A percentile compares a stretch with the other conserved stretches of the same genome.
These are phyloP conservation scores for Pyronema domesticum DNA, from an alignment of 495 filamentous ascomycete species.

Conservation along the genomic window DNA sequence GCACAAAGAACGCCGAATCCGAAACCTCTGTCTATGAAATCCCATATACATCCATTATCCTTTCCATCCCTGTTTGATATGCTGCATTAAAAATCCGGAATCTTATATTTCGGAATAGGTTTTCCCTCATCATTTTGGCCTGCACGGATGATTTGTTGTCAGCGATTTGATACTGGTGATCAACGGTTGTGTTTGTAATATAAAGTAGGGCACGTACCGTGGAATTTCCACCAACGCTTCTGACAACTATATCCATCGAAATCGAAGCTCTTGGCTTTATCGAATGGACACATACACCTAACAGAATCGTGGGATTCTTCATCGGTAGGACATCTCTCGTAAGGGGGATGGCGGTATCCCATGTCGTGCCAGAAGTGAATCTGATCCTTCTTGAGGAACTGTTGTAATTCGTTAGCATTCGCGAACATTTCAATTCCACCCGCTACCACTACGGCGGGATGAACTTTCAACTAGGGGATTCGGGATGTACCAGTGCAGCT, in stretches of 20 bases:
- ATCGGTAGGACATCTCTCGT: conserved; percentile 21
- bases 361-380: conserved; percentile 38
- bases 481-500: conserved; percentile 24
- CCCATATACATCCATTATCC: neutral
- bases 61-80: neutral
- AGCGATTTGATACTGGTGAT: neutral
- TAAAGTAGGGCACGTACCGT: conserved; percentile 9
- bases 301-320: conserved; percentile 16
- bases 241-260: conserved; percentile 17
- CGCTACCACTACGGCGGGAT: no score
- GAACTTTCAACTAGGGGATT: neutral
- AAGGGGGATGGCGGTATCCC: conserved; percentile 35
- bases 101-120: neutral
- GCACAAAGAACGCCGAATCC: neutral
- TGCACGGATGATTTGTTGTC: neutral
- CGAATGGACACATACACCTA: conserved; percentile 20
- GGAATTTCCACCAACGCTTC: conserved; percentile 20
- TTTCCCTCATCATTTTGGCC: conserved; percentile 2
- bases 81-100: neutral
- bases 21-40: neutral
- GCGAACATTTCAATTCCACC: no score
- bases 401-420: neutral
- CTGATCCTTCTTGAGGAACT: conserved; percentile 31
- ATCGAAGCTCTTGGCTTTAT: conserved; percentile 19
- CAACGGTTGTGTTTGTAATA: neutral